Conservation (phyloP, 2,329 filamentous ascomycete species). For the Talaromyces albobiverticillius region DNA sequence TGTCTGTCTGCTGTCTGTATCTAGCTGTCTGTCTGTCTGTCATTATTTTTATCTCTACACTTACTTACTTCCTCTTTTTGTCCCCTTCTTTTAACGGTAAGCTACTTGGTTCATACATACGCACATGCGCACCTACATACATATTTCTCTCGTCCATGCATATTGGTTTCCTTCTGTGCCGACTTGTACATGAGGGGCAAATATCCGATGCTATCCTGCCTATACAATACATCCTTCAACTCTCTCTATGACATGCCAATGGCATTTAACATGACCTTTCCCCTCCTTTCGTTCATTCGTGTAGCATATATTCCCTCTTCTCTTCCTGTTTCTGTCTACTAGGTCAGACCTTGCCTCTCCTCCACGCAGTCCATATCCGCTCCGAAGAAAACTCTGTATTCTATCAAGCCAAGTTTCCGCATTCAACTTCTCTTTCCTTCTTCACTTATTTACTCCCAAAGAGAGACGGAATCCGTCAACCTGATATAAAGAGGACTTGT, state of each 20-base stretch:
- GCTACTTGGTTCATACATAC: slow-evolving; percentile 10
- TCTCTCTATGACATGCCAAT: slow-evolving; percentile 4
- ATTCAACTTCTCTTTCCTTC: slow-evolving; percentile 11
- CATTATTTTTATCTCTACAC: slow-evolving; percentile 3
- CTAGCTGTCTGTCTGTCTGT: slow-evolving; percentile 21
- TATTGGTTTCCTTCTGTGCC: slow-evolving; percentile 8
- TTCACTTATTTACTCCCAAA: slow-evolving; percentile 7
- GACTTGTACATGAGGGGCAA: slow-evolving; percentile 13
- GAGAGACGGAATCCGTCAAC: slow-evolving; percentile 5
- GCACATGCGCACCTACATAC: background rate
- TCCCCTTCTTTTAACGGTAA: background rate
- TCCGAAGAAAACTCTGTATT: slow-evolving; percentile 2
- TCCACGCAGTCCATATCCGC: background rate
- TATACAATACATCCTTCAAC: slow-evolving; percentile 1
- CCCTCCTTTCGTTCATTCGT: slow-evolving; percentile 6
- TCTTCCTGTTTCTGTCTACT: background rate
- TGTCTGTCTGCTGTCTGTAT: slow-evolving; percentile 13
- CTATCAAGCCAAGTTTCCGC: slow-evolving; percentile 7
- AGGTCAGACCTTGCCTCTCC: background rate
- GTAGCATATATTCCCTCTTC: slow-evolving; percentile 9
- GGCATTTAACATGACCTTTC: slow-evolving; percentile 13
- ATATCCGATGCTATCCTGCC: slow-evolving; percentile 11
- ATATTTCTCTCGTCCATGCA: background rate
- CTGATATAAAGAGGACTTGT: background rate
- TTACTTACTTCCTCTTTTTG: background rate